Conservation (phyloP, 176 grass and related monocot genomes). For the Canna indica region DNA sequence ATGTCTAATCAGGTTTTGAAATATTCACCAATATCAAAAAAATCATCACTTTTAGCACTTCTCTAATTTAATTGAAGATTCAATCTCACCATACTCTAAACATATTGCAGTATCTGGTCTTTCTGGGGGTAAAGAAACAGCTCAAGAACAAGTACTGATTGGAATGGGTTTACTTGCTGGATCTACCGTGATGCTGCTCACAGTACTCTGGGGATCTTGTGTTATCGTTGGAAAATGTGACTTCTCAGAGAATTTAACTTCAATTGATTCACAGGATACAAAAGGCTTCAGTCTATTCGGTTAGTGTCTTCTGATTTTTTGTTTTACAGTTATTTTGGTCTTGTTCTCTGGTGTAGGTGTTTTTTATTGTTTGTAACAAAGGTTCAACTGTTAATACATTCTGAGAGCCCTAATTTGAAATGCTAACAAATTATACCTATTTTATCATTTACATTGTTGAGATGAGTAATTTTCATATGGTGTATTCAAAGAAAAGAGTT, state of each 20-base stretch:
- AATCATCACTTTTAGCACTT: not conserved
- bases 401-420: not conserved
- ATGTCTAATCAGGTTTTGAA: not conserved
- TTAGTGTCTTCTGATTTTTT: constrained; percentile 11
- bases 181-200: constrained; percentile 81
- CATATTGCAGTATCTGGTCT: constrained; percentile 65
- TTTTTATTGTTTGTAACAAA: not conserved
- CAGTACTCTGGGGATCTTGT: constrained; percentile 83
- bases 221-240: constrained; percentile 78
- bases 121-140: constrained; percentile 74
- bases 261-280: constrained; percentile 53
- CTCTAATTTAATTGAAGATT: not conserved
- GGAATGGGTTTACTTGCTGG: constrained; percentile 94
- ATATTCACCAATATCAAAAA: not conserved
- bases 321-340: not conserved
- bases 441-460: not conserved
- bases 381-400: not conserved
- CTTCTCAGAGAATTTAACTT: constrained; percentile 42
- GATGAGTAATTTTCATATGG: not conserved
- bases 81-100: constrained; percentile 1
- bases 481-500: too few relatives aligned
- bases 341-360: not conserved
- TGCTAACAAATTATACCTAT: not conserved
- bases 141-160: constrained; percentile 87
- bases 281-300: constrained; percentile 62